These are phyloP conservation scores for Cryptosporidium meleagridis DNA, from an alignment of 169 alveolate genomes.

Conservation along the genomic window DNA sequence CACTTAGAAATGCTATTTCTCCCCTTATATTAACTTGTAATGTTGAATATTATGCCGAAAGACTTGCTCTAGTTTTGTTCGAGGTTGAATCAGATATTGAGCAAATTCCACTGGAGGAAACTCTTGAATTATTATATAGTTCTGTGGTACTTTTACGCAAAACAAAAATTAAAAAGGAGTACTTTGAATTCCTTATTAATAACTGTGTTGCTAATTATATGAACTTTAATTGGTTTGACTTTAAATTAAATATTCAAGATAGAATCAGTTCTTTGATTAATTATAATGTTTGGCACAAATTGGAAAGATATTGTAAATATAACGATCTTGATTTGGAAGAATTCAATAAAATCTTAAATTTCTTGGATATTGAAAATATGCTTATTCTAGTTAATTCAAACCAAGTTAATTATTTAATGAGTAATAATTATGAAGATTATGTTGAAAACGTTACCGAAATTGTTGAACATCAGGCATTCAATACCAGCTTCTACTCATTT, in stretches of 20 bases:
- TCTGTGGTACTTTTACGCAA: conserved; percentile 22
- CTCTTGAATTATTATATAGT: conserved; percentile 14
- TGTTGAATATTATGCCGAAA: conserved; percentile 34
- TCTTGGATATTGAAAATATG: conserved; percentile 4
- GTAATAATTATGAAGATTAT: neutral
- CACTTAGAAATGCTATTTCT: conserved; percentile 21
- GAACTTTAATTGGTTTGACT: conserved; percentile 13
- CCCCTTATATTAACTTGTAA: conserved; percentile 17
- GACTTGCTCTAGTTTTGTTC: conserved; percentile 15
- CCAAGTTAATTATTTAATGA: neutral
- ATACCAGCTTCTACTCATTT: neutral
- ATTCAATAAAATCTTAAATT: neutral
- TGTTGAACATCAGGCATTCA: neutral
- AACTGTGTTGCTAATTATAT: conserved; percentile 27
- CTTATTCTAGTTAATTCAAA: neutral
- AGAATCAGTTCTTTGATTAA: conserved; percentile 11
- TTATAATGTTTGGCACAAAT: conserved; percentile 28
- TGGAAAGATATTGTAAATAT: conserved; percentile 14
- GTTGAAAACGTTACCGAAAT: neutral
- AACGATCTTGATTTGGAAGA: neutral
- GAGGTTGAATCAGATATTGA: neutral
- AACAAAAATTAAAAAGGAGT: neutral
- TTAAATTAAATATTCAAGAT: neutral
- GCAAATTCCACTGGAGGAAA: conserved; percentile 1
- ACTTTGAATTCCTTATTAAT: conserved; percentile 11